Evolutionary conservation across 495 filamentous ascomycete genomes (phyloP).

Genomic region (Aspergillus nanangensis): DNA sequence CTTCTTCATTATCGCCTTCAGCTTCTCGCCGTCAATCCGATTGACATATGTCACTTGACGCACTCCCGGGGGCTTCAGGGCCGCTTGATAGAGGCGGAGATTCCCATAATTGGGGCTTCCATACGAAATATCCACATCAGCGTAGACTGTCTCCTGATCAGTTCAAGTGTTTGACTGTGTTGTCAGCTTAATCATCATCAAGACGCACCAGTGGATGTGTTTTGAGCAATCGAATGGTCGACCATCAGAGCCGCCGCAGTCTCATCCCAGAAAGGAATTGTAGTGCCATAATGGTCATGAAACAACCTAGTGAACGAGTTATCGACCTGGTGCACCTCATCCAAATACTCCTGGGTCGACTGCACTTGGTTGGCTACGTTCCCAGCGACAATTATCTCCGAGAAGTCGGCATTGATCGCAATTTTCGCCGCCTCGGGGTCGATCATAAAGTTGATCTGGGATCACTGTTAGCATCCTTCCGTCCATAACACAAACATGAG

Average conservation of each 20-base stretch:
- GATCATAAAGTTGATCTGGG: conserved; percentile 35
- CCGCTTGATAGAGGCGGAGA: conserved; percentile 30
- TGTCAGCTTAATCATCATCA: background rate
- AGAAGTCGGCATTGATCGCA: conserved; percentile 35
- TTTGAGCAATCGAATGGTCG: conserved; percentile 24
- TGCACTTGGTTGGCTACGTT: conserved; percentile 37
- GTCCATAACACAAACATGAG: background rate
- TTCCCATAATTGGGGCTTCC: conserved; percentile 32
- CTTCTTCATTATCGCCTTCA: conserved; percentile 26
- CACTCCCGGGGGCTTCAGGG: conserved; percentile 24
- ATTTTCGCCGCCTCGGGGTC: conserved; percentile 41
- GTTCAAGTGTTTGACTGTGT: background rate
- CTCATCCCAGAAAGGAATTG: conserved; percentile 38
- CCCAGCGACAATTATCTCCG: conserved; percentile 34
- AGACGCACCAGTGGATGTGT: conserved; percentile 21
- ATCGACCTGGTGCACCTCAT: conserved; percentile 17
- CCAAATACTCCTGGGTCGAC: conserved; percentile 21
- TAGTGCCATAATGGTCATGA: conserved; percentile 25
- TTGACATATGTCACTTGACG: conserved; percentile 30
- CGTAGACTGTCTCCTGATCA: background rate
- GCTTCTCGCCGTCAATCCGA: conserved; percentile 24
- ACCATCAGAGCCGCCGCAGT: conserved; percentile 36
- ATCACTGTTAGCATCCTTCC: background rate
- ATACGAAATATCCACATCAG: conserved; percentile 25
- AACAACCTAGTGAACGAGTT: conserved; percentile 30